Evolutionary conservation across 139 green algal genomes (phyloP), one percentile per base, ranked within the genome.

Genomic region (Auxenochlorella protothecoides): DNA sequence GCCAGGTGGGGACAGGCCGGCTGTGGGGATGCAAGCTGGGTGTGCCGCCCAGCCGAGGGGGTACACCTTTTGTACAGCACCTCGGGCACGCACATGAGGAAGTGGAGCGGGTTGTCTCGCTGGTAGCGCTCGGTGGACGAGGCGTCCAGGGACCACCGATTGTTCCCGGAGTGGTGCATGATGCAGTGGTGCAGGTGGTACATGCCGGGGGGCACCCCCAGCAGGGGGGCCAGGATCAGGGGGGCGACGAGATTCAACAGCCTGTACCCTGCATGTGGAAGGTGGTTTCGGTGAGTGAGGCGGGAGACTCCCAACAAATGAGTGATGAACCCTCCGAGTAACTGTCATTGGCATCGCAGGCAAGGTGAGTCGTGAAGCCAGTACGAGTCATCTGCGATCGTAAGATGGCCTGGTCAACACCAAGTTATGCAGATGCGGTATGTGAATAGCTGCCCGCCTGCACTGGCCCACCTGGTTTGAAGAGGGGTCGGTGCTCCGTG

Each of bases 101-200:
- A 97, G 55, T 89, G 78, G 0, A 74, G 16, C 6, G 89, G 64
- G 74, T 75, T 90, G 77, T 95, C 83, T 1, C 91, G 79, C 72
- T 87, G 85, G 76, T 90, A 93, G 2, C 67, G 78, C 71, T 97
- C 91, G 10, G 91, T 97, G 63, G 89, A 90, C n/a, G 85, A 92
- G 3, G 87, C 57, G 64, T 97, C 63, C 10, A 53, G 12, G 10
- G 63, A 66, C 2, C 56, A 57, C 13, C 16, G 44, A 66, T 77
- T 78, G 59, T 81, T 77, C 62, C 87, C 88, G 52, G 83, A 73
- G 81, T 97, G 91, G 67, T 97, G 91, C 91, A 97, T 97, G 54
- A 96, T 55, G 60, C 85, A 79, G 71, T 97, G 91, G 70, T 97
- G 91, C 4, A 90, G 72, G 10, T 72, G 70, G 74, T 97, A 97